Percentiles rank a stretch among this genome's conserved stretches.
These are phyloP conservation scores for Calocera viscosa DNA, from an alignment of 768 basidiomycete genomes.

Conservation along the genomic window DNA sequence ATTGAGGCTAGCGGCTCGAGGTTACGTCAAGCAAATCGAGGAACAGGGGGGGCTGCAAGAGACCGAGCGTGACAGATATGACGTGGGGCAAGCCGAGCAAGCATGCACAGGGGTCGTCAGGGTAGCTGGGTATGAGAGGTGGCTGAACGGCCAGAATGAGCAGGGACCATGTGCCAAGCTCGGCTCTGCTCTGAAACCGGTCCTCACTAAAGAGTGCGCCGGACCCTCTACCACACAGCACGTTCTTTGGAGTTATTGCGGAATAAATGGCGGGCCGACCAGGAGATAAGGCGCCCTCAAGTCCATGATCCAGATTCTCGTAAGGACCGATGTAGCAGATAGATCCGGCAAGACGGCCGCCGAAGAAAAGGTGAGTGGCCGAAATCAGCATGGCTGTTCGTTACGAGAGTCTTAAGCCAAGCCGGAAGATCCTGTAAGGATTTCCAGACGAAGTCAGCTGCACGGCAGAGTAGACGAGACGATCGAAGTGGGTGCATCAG, in stretches of 20 bases:
- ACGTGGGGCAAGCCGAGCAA: neutral
- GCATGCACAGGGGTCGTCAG: neutral
- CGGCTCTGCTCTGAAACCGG: neutral
- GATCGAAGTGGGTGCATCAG: neutral
- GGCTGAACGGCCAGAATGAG: neutral
- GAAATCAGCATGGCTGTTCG: neutral
- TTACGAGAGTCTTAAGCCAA: slow-evolving; percentile 1
- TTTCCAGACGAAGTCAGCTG: neutral
- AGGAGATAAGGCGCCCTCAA: neutral
- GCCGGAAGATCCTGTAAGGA: neutral
- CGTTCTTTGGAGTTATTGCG: neutral
- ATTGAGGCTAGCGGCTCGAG: neutral
- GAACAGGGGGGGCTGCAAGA: neutral
- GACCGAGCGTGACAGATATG: neutral
- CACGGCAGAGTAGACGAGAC: neutral
- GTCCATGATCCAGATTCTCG: neutral
- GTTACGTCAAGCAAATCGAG: neutral
- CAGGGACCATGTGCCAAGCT: neutral
- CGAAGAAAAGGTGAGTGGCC: neutral
- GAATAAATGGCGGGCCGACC: neutral
- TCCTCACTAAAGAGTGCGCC: neutral
- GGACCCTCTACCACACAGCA: neutral
- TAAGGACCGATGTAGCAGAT: neutral
- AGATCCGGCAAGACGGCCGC: neutral
- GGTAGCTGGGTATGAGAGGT: neutral